Base-by-base conservation (phyloP, 768 basidiomycete genomes). In the Gymnopilus junonius region DNA sequence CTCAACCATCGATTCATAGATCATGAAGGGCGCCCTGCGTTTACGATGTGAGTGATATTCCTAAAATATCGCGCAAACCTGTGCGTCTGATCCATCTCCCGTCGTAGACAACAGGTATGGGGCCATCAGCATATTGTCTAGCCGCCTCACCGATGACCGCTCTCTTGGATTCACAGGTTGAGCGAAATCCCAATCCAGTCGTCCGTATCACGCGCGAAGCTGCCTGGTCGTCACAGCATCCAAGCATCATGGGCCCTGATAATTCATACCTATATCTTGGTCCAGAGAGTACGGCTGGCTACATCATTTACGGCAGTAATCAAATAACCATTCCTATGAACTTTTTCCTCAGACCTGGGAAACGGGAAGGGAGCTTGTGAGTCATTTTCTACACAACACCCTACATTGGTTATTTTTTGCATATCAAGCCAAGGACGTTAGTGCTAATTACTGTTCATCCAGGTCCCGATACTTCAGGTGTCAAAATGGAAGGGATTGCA, bases 201-300 rank as follows among this genome's bases (percentile, higher is more conserved):
- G 80, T 91, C 63, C 83, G 86, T 64, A 76, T 93, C 58, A 81
- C 82, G 40, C 85, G 92, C 17, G 89, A 93, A 69, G 73, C 80
- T 0, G 79, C 77, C 21, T 93, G 92, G 91, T 79, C 85, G 23
- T 82, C 86, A 67, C 87, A 86, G 59, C 87, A 91, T 70, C 84
- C 86, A 23, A 82, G 78, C 50, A 87, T 92, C 65, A 88, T 92
- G 87, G 92, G 92, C n/a, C 92, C 92, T n/a, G 85, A 82, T 62
- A 89, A 85, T 40, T 86, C 92, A 5, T 91, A 83, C 71, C 84
- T 92, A 64, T 93, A 91, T 70, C 86, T 93, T 62, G 92, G 92
- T 1, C 90, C 92, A 5, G 79, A 79, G 42, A 82, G 79, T 58
- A 67, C 80, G 2, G 82, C 85, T 4, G 92, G 92, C 2, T 86